Base-by-base conservation (phyloP, 2,329 filamentous ascomycete genomes). In the Laburnicola sp. region DNA sequence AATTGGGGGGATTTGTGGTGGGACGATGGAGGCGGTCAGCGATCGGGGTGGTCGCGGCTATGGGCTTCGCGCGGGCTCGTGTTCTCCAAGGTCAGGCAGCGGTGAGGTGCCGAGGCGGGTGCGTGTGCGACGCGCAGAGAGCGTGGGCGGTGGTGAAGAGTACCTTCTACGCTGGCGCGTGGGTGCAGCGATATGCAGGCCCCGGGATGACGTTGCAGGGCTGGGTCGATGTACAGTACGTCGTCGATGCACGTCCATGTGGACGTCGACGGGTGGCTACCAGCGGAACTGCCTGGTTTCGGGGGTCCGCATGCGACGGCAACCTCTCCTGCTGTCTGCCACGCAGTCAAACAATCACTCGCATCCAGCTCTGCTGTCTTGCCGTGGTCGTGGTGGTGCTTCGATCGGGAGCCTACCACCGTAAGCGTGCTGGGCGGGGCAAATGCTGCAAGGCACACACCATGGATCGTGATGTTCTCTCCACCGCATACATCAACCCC, bases 121-220 rank as follows among this genome's bases (percentile, higher is more conserved):
- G 10, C 9, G 11, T 28, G 30, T 10, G 26, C 7, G 22, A 11
- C 11, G 26, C 9, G 34, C 23, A 30, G 21, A 41, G 38, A 11
- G 48, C 35, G 31, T 28, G 37, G 21, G 11, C 27, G 23, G 39
- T 22, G n/a, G 25, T 11, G 32, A 35, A 28, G 40, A 30, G 32
- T 28, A 40, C 36, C 26, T 25, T 6, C 10, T 35, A 16, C 30
- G n/a, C 41, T 44, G 41, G 28, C 28, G 52, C 54, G 51, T 51
- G 50, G 42, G 49, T 45, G 53, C 60, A 63, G 62, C 48, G 46
- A 36, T 48, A 54, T 58, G 54, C 57, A 56, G 55, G 50, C 49
- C 49, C 57, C 52, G 53, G 56, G 62, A 67, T 69, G 65, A 68
- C 65, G 66, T 65, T 66, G 62, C 63, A 65, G 56, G 60, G 51